Evolutionary conservation across 2,329 filamentous ascomycete species (phyloP).

Genomic region (Byssoonygena ceratinophila): DNA sequence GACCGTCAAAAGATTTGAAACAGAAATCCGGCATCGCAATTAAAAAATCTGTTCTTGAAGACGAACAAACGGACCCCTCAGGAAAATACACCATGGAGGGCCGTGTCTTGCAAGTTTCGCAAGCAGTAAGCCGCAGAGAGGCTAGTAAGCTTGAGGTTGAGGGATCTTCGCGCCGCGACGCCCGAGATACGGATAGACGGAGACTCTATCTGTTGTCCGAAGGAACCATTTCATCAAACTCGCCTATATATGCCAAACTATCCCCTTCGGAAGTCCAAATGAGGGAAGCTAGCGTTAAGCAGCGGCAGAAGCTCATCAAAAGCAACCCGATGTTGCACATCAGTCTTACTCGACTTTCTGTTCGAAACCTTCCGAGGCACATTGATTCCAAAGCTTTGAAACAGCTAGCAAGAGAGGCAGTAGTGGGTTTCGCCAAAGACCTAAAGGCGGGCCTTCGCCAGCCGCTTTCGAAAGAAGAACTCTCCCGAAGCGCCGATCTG

Average conservation of each 20-base stretch:
- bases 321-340: slow-evolving; percentile 81
- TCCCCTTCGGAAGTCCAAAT: slow-evolving; percentile 72
- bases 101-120: slow-evolving; percentile 71
- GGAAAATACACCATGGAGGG: slow-evolving; percentile 87
- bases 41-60: slow-evolving; percentile 75
- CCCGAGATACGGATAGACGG: slow-evolving; percentile 75
- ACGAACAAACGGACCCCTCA: slow-evolving; percentile 68
- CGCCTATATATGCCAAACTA: slow-evolving; percentile 65
- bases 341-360: slow-evolving; percentile 76
- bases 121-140: slow-evolving; percentile 73
- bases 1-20: slow-evolving; percentile 32
- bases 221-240: slow-evolving; percentile 68
- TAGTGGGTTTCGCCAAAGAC: slow-evolving; percentile 87
- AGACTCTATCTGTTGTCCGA: slow-evolving; percentile 79
- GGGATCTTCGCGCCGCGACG: slow-evolving; percentile 51
- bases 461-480: slow-evolving; percentile 81
- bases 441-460: slow-evolving; percentile 67
- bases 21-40: slow-evolving; percentile 38
- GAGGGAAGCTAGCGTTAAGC: slow-evolving; percentile 74
- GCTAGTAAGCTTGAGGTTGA: slow-evolving; percentile 65
- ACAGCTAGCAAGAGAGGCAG: slow-evolving; percentile 76
- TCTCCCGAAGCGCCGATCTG: slow-evolving; percentile 64
- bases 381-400: slow-evolving; percentile 82
- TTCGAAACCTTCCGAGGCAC: slow-evolving; percentile 81
- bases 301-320: slow-evolving; percentile 83